Evolutionary conservation across 805 yeast genomes (phyloP).

Genomic region (Lipomyces lipofer): DNA sequence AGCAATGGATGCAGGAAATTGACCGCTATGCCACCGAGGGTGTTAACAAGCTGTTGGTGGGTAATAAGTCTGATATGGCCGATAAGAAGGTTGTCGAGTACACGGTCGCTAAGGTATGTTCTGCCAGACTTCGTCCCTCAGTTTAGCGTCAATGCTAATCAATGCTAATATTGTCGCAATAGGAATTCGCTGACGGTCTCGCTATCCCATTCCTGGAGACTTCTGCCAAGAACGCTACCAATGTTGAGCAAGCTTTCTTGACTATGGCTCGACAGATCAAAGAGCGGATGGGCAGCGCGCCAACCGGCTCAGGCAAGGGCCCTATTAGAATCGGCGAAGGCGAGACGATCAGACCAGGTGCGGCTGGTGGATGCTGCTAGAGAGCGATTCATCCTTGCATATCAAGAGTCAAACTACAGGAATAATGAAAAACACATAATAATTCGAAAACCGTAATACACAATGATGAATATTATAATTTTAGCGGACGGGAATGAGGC

Average conservation of each 20-base stretch:
- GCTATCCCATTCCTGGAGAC: conserved; percentile 96
- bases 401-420: no score
- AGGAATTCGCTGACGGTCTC: conserved; percentile 91
- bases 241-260: conserved; percentile 97
- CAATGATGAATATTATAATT: no score
- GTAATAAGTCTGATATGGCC: conserved; percentile 91
- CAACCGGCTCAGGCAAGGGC: conserved; percentile 46
- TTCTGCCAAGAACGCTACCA: conserved; percentile 89
- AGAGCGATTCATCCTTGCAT: conserved; percentile 36
- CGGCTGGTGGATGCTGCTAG: conserved; percentile 46
- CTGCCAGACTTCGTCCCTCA: no score
- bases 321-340: conserved; percentile 45
- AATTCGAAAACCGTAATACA: no score
- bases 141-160: neutral
- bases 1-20: conserved; percentile 98
- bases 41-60: conserved; percentile 91
- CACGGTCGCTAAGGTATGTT: conserved; percentile 70
- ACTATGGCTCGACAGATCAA: conserved; percentile 99
- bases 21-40: conserved; percentile 98
- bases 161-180: neutral
- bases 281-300: conserved; percentile 78
- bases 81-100: conserved; percentile 95
- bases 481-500: no score
- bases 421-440: no score
- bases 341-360: conserved; percentile 44